phyloP scores from a whole-genome alignment of 1,284 basidiomycete genomes.

The Ceratobasidium sp. region DNA sequence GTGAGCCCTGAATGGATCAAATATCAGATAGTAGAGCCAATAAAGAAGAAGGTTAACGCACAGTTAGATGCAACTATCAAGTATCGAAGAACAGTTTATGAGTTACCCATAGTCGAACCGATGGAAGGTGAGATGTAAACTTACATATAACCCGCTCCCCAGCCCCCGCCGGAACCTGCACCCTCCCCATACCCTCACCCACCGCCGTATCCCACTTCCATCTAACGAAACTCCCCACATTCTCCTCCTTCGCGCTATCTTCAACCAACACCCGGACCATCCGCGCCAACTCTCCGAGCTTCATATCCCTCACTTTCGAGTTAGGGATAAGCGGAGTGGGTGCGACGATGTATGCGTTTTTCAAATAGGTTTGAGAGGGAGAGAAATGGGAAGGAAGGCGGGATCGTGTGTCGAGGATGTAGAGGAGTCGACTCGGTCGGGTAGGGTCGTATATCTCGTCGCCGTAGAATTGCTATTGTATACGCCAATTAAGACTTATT shows the following conservation, averaged over 20 bases:
- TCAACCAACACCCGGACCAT: constrained; percentile 1
- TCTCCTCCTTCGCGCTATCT: constrained; percentile 4
- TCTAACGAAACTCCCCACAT: neutral
- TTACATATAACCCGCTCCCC: constrained; percentile 34
- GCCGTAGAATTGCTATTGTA: constrained; percentile 32
- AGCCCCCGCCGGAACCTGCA: constrained; percentile 26
- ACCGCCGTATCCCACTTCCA: constrained; percentile 25
- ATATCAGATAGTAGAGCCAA: no score
- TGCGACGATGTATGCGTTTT: constrained; percentile 25
- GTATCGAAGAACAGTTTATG: neutral
- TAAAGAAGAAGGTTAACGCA: neutral
- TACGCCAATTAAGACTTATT: no score
- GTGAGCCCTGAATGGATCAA: constrained; percentile 15
- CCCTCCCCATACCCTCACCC: neutral
- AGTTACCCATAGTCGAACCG: neutral
- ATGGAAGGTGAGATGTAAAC: no score
- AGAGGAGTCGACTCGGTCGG: constrained; percentile 24
- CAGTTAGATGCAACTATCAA: constrained; percentile 19
- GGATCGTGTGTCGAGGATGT: constrained; percentile 23
- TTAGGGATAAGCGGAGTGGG: neutral
- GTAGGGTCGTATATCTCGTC: constrained; percentile 30
- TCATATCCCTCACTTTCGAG: neutral
- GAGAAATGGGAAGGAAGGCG: constrained; percentile 17
- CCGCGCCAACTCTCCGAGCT: constrained; percentile 5
- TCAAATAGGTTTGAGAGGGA: neutral